Evolutionary conservation across 2,329 filamentous ascomycete genomes (phyloP).

Genomic region (Cladosporium sp.): DNA sequence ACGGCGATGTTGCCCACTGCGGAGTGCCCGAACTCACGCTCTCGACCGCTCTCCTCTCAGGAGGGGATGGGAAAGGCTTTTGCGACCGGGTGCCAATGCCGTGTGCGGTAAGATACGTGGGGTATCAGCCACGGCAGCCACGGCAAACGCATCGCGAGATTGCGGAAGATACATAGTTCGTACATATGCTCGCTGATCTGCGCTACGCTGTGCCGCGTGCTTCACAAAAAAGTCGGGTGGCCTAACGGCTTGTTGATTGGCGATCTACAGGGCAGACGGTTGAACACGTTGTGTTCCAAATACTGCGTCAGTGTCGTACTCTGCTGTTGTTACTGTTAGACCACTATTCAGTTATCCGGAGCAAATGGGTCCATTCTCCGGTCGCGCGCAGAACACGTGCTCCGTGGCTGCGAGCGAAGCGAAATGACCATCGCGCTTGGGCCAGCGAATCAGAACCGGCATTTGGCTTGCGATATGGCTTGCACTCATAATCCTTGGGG

Average conservation of each 20-base stretch:
- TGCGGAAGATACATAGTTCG: conserved; percentile 18
- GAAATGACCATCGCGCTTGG: conserved; percentile 16
- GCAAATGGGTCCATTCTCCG: background rate
- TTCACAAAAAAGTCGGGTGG: conserved; percentile 1
- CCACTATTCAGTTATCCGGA: background rate
- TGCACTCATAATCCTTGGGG: background rate
- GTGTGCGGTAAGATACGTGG: conserved; percentile 14
- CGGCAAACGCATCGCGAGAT: conserved; percentile 3
- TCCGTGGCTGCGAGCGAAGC: conserved; percentile 8
- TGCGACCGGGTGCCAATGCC: conserved; percentile 1
- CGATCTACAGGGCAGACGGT: conserved; percentile 11
- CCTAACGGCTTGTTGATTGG: conserved; percentile 9
- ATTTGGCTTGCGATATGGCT: background rate
- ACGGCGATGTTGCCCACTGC: conserved; percentile 17
- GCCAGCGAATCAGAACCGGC: conserved; percentile 13
- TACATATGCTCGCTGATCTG: conserved; percentile 7
- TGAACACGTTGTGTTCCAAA: background rate
- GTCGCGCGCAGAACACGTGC: conserved; percentile 11
- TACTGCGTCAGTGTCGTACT: conserved; percentile 5
- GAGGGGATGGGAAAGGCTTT: conserved; percentile 2
- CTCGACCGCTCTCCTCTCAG: background rate
- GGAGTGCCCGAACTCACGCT: conserved; percentile 2
- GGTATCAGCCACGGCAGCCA: conserved; percentile 17
- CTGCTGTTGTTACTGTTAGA: background rate
- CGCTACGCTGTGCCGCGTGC: conserved; percentile 1